Evolutionary conservation across 257 asterid species (phyloP), one percentile per base, ranked within the genome.

Genomic region (Fraxinus pennsylvanica): DNA sequence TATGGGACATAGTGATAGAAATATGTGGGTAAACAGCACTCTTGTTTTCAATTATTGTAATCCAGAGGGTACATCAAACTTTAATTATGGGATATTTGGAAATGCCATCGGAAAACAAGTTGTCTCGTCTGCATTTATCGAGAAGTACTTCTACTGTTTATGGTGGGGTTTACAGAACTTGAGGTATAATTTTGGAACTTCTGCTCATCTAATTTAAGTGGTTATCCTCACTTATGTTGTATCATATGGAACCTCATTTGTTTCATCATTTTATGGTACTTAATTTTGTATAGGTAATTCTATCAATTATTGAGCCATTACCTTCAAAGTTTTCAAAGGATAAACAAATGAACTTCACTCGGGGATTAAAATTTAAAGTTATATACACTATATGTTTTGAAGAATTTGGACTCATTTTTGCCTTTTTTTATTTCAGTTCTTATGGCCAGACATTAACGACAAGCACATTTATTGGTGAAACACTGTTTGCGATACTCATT

Each of bases 91-190:
- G 50, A 88, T 93, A 68, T 91, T 83, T 47, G 93, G 92, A 77
- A 83, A 87, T 72, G 96, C 97, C 29, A 83, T 91, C 67, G 81
- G 83, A 25, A 91, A 91, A 75, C 81, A 89, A 61, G 97, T 93
- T 32, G 88, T 91, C 57, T 93, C 98, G 0, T 82, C 94, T 67
- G 27, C 68, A 29, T 91, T 93, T 77, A 72, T 91, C 21, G 92
- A 89, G 73, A 93, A 93, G 90, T 93, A 90, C 86, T 89, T 93
- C 79, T 93, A 93, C 82, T 90, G 98, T 59, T 86, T 93, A 74
- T 93, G 98, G 98, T 93, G 98, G 98, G 98, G 98, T 59, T 85
- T 93, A 69, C 97, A 91, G 70, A 91, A 91, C 79, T 82, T 93
- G 41, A 93, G 98, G 97, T 93, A 86, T 9, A 70, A 7, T 36